A percentile compares a stretch with the other conserved stretches of the same genome.
Evolutionary conservation across 352 stramenopile species (phyloP).

Genomic region (Phytophthora ohioensis): DNA sequence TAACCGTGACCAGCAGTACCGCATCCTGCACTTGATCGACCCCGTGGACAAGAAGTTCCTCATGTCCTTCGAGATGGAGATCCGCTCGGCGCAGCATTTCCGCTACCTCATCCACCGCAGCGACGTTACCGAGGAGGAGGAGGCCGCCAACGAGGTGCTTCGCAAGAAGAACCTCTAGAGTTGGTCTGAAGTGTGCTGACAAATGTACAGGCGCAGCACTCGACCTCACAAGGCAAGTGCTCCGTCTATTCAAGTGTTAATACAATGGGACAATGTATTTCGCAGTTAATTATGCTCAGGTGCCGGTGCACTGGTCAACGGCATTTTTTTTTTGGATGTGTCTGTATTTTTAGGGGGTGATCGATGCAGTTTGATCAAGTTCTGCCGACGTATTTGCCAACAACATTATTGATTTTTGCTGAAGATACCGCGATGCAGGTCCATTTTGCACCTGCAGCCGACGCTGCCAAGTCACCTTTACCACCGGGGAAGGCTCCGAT

Average conservation of each 20-base stretch:
- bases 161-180: constrained; percentile 69
- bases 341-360: constrained; percentile 36
- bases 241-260: constrained; percentile 39
- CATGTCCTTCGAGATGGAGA: constrained; percentile 77
- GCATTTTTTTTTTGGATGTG: constrained; percentile 1
- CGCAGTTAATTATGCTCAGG: neutral
- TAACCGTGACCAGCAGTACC: constrained; percentile 77
- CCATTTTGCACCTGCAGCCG: neutral
- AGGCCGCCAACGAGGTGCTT: constrained; percentile 61
- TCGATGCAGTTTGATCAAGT: neutral
- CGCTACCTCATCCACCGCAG: constrained; percentile 72
- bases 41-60: constrained; percentile 69
- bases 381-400: neutral
- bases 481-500: constrained; percentile 22
- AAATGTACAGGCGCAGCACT: constrained; percentile 27
- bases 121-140: constrained; percentile 60
- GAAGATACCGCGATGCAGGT: constrained; percentile 21
- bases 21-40: constrained; percentile 74
- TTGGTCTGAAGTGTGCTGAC: constrained; percentile 11
- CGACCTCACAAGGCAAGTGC: constrained; percentile 7
- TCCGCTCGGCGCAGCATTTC: constrained; percentile 73
- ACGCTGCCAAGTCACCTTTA: constrained; percentile 15
- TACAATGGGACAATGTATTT: constrained; percentile 28
- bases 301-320: neutral
- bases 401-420: neutral